phyloP scores from a whole-genome alignment of 1,139 yeast genomes.

The Geotrichum cucujoidarum region DNA sequence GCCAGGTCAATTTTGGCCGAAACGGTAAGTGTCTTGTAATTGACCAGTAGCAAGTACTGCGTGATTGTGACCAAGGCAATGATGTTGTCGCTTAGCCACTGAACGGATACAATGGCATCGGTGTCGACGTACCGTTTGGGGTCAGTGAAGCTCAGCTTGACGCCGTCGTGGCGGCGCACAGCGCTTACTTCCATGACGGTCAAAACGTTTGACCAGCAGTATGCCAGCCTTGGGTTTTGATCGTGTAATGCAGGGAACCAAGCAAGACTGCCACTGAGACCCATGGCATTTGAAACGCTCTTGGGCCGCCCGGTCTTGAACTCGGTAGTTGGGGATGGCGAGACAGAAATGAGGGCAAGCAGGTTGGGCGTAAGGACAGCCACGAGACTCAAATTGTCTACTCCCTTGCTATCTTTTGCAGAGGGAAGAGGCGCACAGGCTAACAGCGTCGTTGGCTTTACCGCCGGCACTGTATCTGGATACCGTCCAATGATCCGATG shows the following conservation, averaged over 20 bases:
- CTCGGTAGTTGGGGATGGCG: slow-evolving; percentile 51
- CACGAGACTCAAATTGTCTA: slow-evolving; percentile 45
- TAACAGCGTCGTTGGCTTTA: slow-evolving; percentile 36
- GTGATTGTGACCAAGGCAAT: slow-evolving; percentile 41
- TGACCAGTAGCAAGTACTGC: slow-evolving; percentile 43
- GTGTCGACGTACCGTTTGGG: slow-evolving; percentile 45
- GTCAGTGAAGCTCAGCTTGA: slow-evolving; percentile 39
- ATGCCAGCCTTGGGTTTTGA: slow-evolving; percentile 52
- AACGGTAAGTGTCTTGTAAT: slow-evolving; percentile 39
- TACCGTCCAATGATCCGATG: slow-evolving; percentile 51
- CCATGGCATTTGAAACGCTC: slow-evolving; percentile 34
- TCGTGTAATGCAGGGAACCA: slow-evolving; percentile 51
- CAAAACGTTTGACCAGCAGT: slow-evolving; percentile 58
- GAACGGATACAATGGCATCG: slow-evolving; percentile 48
- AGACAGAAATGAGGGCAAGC: slow-evolving; percentile 51
- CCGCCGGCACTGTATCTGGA: slow-evolving; percentile 22
- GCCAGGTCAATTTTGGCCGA: slow-evolving; percentile 44
- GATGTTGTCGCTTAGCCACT: slow-evolving; percentile 54
- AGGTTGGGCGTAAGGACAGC: slow-evolving; percentile 55
- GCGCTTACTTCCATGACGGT: slow-evolving; percentile 48
- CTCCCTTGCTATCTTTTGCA: slow-evolving; percentile 44
- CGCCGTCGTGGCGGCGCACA: not conserved
- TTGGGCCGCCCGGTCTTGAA: slow-evolving; percentile 48
- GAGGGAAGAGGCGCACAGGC: slow-evolving; percentile 48
- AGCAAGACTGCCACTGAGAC: slow-evolving; percentile 46